These are phyloP conservation scores for Hagleromyces aurorensis DNA, from an alignment of 805 yeast genomes.

Conservation along the genomic window DNA sequence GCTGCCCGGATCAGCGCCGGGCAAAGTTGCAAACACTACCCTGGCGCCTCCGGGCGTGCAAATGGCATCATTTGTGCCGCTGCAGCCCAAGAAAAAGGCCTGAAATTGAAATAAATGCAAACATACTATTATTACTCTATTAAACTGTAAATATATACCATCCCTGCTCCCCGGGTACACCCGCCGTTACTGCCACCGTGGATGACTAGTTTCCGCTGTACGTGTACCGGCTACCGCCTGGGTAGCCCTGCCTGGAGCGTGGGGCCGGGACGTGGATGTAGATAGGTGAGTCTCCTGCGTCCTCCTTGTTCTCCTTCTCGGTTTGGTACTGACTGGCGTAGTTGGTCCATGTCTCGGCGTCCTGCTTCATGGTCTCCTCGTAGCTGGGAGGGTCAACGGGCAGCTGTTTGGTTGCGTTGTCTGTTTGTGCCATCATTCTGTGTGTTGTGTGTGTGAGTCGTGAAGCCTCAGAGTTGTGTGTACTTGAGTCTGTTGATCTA, in stretches of 20 bases:
- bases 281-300: too few species aligned
- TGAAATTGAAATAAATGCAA: constrained; percentile 1
- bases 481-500: constrained; percentile 4
- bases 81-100: constrained; percentile 25
- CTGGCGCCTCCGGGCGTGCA: not conserved
- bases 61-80: constrained; percentile 23
- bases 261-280: constrained; percentile 8
- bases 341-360: constrained; percentile 2
- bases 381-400: constrained; percentile 24
- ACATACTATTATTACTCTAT: too few species aligned
- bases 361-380: constrained; percentile 18
- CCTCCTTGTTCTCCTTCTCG: constrained; percentile 1
- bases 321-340: not conserved
- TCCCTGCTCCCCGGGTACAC: not conserved
- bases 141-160: too few species aligned
- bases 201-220: constrained; percentile 2
- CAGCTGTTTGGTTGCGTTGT: constrained; percentile 1
- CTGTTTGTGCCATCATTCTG: too few species aligned
- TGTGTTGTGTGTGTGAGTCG: too few species aligned
- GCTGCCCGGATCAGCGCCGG: too few species aligned
- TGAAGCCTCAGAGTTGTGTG: too few species aligned
- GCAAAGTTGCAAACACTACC: too few species aligned
- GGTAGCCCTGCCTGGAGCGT: constrained; percentile 7
- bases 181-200: constrained; percentile 1
- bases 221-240: constrained; percentile 10